A percentile compares a stretch with the other conserved stretches of the same genome.
Conservation (phyloP, 148 eudicot genomes). For the Amaranthus hypochondriacus region DNA sequence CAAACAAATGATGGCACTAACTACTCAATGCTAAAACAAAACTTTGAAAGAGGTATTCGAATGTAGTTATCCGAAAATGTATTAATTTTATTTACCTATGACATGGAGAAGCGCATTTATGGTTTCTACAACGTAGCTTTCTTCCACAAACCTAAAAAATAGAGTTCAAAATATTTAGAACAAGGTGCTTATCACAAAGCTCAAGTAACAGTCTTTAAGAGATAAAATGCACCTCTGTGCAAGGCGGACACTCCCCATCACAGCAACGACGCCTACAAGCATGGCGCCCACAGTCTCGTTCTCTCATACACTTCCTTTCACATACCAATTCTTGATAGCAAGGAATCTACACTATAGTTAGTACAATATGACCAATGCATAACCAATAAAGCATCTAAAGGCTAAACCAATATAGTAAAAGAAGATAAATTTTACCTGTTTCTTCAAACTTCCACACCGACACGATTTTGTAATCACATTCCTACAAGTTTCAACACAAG, state of each 20-base stretch:
- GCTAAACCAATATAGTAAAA: slow-evolving; percentile 5
- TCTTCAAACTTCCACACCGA: slow-evolving; percentile 86
- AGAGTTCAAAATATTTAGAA: slow-evolving; percentile 7
- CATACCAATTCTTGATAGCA: slow-evolving; percentile 94
- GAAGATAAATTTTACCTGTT: slow-evolving; percentile 58
- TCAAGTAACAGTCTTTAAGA: not conserved
- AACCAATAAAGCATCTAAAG: not conserved
- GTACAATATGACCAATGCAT: slow-evolving; percentile 21
- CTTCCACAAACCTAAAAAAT: slow-evolving; percentile 74
- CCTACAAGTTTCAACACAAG: slow-evolving; percentile 78
- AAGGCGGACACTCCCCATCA: slow-evolving; percentile 93
- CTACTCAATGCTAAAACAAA: not conserved
- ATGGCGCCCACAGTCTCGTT: slow-evolving; percentile 96
- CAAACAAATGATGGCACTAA: not conserved
- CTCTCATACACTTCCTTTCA: slow-evolving; percentile 80
- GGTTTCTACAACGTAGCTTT: slow-evolving; percentile 92
- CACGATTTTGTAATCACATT: slow-evolving; percentile 69
- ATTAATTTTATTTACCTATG: slow-evolving; percentile 53
- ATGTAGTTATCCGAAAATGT: not conserved
- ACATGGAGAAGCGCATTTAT: slow-evolving; percentile 96
- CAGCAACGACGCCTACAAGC: slow-evolving; percentile 96
- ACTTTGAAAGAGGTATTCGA: not conserved
- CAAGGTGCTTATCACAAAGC: slow-evolving; percentile 1
- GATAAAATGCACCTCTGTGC: slow-evolving; percentile 63
- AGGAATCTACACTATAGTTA: slow-evolving; percentile 76